Conservation (phyloP, 192 early-diverging fungal genomes). For the Linnemannia schmuckeri region DNA sequence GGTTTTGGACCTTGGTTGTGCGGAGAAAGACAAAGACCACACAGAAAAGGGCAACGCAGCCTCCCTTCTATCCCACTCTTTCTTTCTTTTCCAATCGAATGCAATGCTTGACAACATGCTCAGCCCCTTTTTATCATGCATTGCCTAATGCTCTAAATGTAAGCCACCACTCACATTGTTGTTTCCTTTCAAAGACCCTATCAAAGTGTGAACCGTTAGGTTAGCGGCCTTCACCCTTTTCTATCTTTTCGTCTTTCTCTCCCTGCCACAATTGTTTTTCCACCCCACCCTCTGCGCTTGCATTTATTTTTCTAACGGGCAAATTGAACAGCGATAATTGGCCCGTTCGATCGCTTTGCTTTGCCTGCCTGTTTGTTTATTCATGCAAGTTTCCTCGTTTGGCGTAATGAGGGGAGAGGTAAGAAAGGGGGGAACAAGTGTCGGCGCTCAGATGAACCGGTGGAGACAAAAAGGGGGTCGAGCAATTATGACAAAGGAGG, state of each 20-base stretch:
- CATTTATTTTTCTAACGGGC: background rate
- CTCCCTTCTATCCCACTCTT: background rate
- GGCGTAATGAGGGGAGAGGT: background rate
- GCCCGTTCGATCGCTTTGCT: background rate
- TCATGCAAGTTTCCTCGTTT: background rate
- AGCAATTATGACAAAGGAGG: background rate
- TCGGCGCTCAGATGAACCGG: background rate
- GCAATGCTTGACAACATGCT: background rate
- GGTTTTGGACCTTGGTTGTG: background rate
- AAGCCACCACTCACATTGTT: no score
- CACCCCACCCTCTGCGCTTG: background rate
- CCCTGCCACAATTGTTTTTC: background rate
- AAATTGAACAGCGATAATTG: conserved; percentile 1
- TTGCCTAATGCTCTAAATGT: no score
- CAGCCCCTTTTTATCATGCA: background rate
- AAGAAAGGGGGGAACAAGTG: background rate
- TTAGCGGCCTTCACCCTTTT: no score
- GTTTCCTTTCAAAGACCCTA: no score
- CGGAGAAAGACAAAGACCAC: background rate
- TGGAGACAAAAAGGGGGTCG: background rate
- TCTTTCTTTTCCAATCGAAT: background rate
- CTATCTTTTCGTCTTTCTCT: no score
- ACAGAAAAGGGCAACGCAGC: background rate
- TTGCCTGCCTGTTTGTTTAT: background rate
- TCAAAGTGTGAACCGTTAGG: no score